A percentile compares a stretch with the other conserved stretches of the same genome.
Evolutionary conservation across 805 yeast genomes (phyloP).

Genomic region (Cyberlindnera subsufficiens): DNA sequence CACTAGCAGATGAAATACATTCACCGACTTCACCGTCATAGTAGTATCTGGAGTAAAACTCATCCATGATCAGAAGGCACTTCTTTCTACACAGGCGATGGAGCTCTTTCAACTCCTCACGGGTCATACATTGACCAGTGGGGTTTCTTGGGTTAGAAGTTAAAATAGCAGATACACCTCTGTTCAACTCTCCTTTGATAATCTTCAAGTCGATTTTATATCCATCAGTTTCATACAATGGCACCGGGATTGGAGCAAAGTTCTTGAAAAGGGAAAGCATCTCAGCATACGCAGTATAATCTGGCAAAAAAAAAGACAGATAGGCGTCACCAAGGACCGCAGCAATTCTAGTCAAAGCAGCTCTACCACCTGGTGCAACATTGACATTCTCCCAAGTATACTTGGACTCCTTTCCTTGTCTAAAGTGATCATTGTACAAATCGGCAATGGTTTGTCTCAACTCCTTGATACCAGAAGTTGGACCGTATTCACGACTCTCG

Average conservation of each 20-base stretch:
- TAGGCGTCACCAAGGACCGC: constrained; percentile 55
- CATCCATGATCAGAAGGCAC: constrained; percentile 59
- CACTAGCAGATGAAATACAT: constrained; percentile 44
- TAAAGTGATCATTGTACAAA: constrained; percentile 48
- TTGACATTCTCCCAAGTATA: constrained; percentile 57
- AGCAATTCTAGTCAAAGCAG: constrained; percentile 57
- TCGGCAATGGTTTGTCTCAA: constrained; percentile 54
- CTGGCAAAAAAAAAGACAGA: constrained; percentile 54
- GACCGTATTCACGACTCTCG: constrained; percentile 49
- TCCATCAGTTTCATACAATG: constrained; percentile 50
- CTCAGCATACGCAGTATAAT: constrained; percentile 61
- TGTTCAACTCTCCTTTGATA: constrained; percentile 43
- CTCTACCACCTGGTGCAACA: constrained; percentile 60
- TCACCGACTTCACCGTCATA: constrained; percentile 50
- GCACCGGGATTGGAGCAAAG: constrained; percentile 59
- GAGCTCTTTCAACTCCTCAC: constrained; percentile 38
- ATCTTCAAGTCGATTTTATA: constrained; percentile 49
- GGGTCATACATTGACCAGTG: constrained; percentile 48
- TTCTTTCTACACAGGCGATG: constrained; percentile 46
- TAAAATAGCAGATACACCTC: constrained; percentile 53
- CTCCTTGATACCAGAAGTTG: constrained; percentile 51
- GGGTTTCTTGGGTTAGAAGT: constrained; percentile 63
- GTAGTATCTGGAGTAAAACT: constrained; percentile 53
- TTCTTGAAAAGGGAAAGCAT: constrained; percentile 58
- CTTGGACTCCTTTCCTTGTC: constrained; percentile 42